Evolutionary conservation across 495 filamentous ascomycete genomes (phyloP).

Genomic region (Penicillium cinerascens): DNA sequence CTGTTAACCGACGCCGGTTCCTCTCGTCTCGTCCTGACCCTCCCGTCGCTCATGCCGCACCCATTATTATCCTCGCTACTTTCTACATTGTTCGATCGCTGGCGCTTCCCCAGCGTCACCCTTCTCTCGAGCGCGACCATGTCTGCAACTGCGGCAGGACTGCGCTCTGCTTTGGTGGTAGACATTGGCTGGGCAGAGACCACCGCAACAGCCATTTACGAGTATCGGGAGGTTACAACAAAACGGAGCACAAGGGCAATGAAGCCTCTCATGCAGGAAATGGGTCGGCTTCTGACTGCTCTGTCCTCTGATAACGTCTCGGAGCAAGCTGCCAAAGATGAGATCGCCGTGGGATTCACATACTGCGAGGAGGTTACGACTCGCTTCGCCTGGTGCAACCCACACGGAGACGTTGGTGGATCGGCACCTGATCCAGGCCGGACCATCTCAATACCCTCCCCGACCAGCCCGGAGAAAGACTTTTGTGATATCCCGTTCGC

Average conservation of each 20-base stretch:
- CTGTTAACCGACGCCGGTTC: constrained; percentile 72
- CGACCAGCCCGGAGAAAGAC: constrained; percentile 34
- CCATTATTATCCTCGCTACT: constrained; percentile 71
- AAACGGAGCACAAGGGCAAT: constrained; percentile 70
- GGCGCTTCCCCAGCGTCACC: constrained; percentile 77
- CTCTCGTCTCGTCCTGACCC: constrained; percentile 66
- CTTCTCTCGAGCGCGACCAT: constrained; percentile 72
- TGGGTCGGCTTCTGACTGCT: constrained; percentile 58
- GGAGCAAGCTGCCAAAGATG: constrained; percentile 11
- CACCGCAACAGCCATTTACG: constrained; percentile 74
- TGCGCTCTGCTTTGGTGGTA: constrained; percentile 75
- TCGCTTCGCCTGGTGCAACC: constrained; percentile 74
- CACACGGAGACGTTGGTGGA: constrained; percentile 13
- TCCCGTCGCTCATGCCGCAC: constrained; percentile 77
- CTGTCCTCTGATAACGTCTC: constrained; percentile 18
- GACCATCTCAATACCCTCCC: constrained; percentile 42
- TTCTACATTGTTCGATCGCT: constrained; percentile 71
- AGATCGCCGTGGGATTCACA: constrained; percentile 58
- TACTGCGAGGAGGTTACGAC: constrained; percentile 73
- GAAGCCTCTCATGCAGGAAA: constrained; percentile 63
- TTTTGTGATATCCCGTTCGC: constrained; percentile 60
- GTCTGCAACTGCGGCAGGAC: constrained; percentile 70
- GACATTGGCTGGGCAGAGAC: constrained; percentile 93
- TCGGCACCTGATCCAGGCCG: not conserved
- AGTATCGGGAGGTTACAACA: constrained; percentile 74